Conservation (phyloP, 371 early-diverging fungal species). For the Mucor lusitanicus region DNA sequence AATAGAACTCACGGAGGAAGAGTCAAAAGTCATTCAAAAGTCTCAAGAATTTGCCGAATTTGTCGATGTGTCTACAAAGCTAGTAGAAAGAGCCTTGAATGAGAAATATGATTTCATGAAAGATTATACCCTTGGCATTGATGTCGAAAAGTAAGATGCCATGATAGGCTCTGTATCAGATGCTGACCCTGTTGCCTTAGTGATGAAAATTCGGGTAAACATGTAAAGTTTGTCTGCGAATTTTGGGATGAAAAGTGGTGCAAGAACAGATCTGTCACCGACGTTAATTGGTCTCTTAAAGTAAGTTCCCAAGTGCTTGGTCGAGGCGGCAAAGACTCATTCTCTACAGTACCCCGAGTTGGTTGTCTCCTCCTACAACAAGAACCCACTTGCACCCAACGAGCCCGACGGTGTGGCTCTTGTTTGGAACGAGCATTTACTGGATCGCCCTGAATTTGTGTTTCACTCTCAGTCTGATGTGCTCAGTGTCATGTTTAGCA, state of each 20-base stretch:
- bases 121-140: conserved; percentile 86
- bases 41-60: conserved; percentile 84
- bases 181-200: conserved; percentile 24
- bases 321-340: too few species aligned
- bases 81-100: conserved; percentile 89
- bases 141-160: conserved; percentile 63
- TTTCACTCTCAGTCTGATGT: conserved; percentile 95
- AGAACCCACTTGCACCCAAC: conserved; percentile 80
- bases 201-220: conserved; percentile 68
- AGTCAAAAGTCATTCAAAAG: conserved; percentile 68
- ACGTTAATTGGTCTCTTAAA: conserved; percentile 90
- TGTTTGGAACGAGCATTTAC: conserved; percentile 91
- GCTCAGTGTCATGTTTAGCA: conserved; percentile 84
- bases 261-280: conserved; percentile 86
- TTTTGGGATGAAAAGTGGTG: conserved; percentile 86
- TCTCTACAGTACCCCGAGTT: conserved; percentile 78
- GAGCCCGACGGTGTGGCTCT: conserved; percentile 94
- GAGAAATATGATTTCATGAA: conserved; percentile 90
- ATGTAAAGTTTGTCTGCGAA: conserved; percentile 68
- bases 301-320: too few species aligned
- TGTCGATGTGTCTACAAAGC: conserved; percentile 82
- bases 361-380: conserved; percentile 87
- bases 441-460: conserved; percentile 92
- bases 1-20: conserved; percentile 82
- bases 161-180: too few species aligned